Evolutionary conservation across 371 early-diverging fungal species (phyloP), one percentile per base, ranked within the genome.

Genomic region (Catenaria anguillulae): DNA sequence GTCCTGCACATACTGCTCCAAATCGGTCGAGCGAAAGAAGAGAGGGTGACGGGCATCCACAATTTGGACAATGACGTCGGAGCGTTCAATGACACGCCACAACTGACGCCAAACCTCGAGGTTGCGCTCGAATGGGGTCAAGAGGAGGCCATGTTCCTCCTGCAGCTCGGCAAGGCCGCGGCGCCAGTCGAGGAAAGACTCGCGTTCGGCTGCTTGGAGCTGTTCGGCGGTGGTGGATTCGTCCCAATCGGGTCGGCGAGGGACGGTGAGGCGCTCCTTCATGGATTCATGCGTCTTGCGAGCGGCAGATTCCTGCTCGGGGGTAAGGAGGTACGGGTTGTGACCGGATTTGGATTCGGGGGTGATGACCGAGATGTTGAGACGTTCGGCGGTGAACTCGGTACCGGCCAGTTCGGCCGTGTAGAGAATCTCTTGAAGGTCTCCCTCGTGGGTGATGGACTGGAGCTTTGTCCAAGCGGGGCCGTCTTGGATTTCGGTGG

Each of bases 31-130:
- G 54, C 95, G 79, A 77, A 97, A 99, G 61, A 98, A 76, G 60
- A 93, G 67, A 1, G 98, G 98, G 75, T 99, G 94, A 63, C 99
- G 83, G 24, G 93, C 94, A 79, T 99, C 99, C n/a, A 99, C 96
- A 65, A 99, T 98, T 75, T 99, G 99, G 29, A 97, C 93, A 35
- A 99, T 82, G 64, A 96, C 64, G 64, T 98, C 92, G 37, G 94
- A 90, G 61, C 94, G 80, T 73, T 99, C 99, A 70, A 98, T 89
- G 46, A 99, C 98, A 35, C 99, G 83, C 99, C 99, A 99, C 60
- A 99, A 80, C 74, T 99, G 99, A 58, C 98, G 83, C 99, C 99
- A 99, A 36, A 99, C 93, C 77, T 99, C 98, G 33, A 99, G 67
- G 74, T 99, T 99, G 66, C 92, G 87, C 74, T 99, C 99, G 70